phyloP scores from a whole-genome alignment of 2,329 filamentous ascomycete genomes.

The Trichoderma semiorbis region DNA sequence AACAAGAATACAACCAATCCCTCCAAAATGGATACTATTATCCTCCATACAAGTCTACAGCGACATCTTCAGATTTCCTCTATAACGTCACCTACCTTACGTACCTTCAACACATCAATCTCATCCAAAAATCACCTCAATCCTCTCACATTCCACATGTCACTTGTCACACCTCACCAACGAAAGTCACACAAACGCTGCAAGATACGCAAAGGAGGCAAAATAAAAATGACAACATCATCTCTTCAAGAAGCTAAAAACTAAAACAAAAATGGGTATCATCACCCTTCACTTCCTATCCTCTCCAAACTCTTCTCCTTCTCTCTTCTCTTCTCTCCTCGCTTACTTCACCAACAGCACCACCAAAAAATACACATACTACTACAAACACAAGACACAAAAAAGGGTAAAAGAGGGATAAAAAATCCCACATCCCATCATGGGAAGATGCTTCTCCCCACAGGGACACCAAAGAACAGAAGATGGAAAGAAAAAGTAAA shows the following conservation, averaged over 20 bases:
- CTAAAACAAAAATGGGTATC: conserved; percentile 1
- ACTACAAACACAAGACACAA: neutral
- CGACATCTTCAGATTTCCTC: no score
- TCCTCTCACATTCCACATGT: neutral
- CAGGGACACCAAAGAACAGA: neutral
- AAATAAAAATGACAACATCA: neutral
- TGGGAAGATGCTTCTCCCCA: neutral
- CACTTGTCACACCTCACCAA: neutral
- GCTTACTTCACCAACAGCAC: neutral
- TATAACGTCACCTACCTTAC: no score
- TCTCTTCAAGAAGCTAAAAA: neutral
- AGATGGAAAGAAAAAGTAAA: neutral
- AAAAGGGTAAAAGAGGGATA: neutral
- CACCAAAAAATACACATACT: neutral
- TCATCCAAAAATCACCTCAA: neutral
- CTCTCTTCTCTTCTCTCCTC: neutral
- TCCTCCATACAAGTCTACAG: neutral
- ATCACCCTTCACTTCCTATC: neutral
- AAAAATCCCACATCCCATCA: neutral
- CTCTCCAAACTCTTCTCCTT: neutral
- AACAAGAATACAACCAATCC: no score
- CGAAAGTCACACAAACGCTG: neutral
- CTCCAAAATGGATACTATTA: no score
- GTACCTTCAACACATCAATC: neutral
- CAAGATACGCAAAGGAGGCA: no score